Percentiles rank a stretch among this genome's conserved stretches.
phyloP scores from a whole-genome alignment of 257 asterid species.

The Haberlea rhodopensis region DNA sequence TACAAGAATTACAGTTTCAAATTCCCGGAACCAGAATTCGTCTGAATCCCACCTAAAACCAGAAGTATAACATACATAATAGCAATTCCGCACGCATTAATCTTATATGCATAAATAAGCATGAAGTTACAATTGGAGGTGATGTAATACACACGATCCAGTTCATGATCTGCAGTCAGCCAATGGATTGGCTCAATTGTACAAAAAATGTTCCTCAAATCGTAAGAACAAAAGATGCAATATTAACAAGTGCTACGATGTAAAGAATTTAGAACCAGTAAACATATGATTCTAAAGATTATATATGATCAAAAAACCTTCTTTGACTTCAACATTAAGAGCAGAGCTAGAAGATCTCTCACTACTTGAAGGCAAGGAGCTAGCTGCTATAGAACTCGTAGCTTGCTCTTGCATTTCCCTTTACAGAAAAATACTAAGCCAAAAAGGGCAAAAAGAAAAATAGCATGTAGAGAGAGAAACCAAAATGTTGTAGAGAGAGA shows the following conservation, averaged over 20 bases:
- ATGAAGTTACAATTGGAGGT: neutral
- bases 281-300: constrained; percentile 5
- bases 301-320: constrained; percentile 43
- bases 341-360: constrained; percentile 97
- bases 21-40: neutral
- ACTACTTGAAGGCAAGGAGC: constrained; percentile 84
- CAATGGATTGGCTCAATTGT: neutral
- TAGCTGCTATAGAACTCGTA: constrained; percentile 73
- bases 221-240: neutral
- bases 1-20: neutral
- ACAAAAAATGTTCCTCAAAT: neutral
- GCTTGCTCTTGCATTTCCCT: constrained; percentile 85
- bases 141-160: neutral
- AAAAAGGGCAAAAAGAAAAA: too few relatives aligned
- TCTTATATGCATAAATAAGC: neutral
- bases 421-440: neutral
- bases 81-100: neutral
- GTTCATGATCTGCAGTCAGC: neutral
- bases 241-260: neutral
- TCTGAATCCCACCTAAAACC: constrained; percentile 1
- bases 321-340: constrained; percentile 66
- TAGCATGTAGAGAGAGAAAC: neutral
- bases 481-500: neutral
- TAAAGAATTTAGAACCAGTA: neutral
- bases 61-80: neutral